Evolutionary conservation across 2,329 filamentous ascomycete genomes (phyloP), one percentile per base, ranked within the genome.

Genomic region (Septoria petroselini): DNA sequence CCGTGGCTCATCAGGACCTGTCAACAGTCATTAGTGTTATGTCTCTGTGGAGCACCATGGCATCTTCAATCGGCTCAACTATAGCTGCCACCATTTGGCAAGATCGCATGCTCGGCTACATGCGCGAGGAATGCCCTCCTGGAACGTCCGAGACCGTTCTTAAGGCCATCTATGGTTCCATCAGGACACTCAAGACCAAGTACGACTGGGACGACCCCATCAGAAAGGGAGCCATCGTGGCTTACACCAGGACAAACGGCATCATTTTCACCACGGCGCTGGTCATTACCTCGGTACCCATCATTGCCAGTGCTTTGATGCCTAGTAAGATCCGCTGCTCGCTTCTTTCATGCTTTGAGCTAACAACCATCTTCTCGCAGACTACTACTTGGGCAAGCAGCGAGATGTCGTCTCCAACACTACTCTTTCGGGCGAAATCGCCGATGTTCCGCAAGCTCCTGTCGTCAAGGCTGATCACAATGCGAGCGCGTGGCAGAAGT

Each of bases 1-100:
- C 71, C 0, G 71, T 73, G 0, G 70, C 71, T 0, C 72, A 74
- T 53, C 65, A 73, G 45, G 71, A 74, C 34, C 52, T 74, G 41
- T 70, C 72, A 2, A 60, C 65, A 1, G 55, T 69, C 35, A 73
- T 73, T 44, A 62, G 69, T 11, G 52, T 71, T 1, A 55, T 72
- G 7, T 65, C 70, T 0, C 58, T 73, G 4, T 73, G 70, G 71
- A 68, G 66, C 4, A 70, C 68, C 1, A 46, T 73, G 6, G 71
- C 69, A 1, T 70, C 65, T 0, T 66, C 64, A 2, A 57, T 73
- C 4, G 72, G 71, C 15, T 71, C 66, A 37, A 68, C 71, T 17
- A 58, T 74, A 31, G 60, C 67, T 2, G 52, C 43, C 15, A 37
- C 39, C 2, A 38, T 54, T 21, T 54, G 47, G 37, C 35, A 31